Evolutionary conservation across 2,329 filamentous ascomycete genomes (phyloP), one percentile per base, ranked within the genome.

Genomic region (Magnaporthiopsis incrustans): DNA sequence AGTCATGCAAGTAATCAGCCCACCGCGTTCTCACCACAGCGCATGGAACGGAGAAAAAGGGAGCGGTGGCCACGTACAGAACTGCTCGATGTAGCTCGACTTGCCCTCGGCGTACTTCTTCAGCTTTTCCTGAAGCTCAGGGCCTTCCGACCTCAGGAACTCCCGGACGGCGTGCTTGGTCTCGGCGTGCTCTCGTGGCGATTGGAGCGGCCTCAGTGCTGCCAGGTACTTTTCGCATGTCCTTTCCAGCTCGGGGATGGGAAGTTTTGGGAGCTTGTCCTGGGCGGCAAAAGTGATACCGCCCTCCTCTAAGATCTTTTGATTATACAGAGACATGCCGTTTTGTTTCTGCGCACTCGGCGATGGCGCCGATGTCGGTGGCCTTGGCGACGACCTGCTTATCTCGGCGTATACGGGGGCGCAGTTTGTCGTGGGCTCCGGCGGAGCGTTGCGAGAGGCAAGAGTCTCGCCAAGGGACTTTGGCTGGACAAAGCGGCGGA

Each of bases 71-170:
- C 25, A 83, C 91, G 73, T 84, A 97, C 94, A 99, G 71, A 99
- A 99, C 72, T 99, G 95, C 74, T 98, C 95, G 70, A 99, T 98
- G 73, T 97, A 99, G 76, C 94, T 98, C 53, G 91, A 91, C 77
- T 93, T 94, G 59, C 90, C 92, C 61, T 86, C 87, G 11, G 95
- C 93, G 79, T 98, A 99, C 71, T 89, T 87, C 79, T 93, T 95
- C 64, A 98, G 78, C 75, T 89, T 93, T 66, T 95, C 91, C 73
- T 99, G 93, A 60, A 99, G 78, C 59, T 89, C 86, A 0, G 90
- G 91, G 0, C 95, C 95, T 67, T 97, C 93, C 0, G 82, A 79
- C 69, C 84, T 87, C 57, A 97, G 77, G 69, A 98, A 98, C 35
- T 97, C 92, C 14, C 89, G 81, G 0, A 96, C 88, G 0, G 94